These are phyloP conservation scores for Botrytis fabae DNA, from an alignment of 2,329 filamentous ascomycete genomes.

Conservation along the genomic window DNA sequence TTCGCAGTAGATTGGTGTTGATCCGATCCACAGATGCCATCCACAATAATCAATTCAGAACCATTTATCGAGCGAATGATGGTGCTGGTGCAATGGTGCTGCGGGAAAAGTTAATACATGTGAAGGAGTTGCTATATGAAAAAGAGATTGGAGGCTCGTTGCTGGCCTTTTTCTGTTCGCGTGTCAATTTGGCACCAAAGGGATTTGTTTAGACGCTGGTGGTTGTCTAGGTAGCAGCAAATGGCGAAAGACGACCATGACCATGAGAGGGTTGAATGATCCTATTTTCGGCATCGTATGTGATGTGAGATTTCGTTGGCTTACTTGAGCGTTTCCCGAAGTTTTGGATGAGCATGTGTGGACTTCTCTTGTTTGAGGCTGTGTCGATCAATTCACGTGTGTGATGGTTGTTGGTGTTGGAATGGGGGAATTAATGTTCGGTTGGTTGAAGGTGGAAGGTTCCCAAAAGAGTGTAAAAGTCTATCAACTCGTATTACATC, in stretches of 20 bases:
- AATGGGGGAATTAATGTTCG: background rate
- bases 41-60: background rate
- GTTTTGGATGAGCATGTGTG: background rate
- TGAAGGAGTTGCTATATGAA: constrained; percentile 2
- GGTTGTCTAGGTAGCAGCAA: constrained; percentile 6
- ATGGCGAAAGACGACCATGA: background rate
- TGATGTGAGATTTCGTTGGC: background rate
- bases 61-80: background rate
- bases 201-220: background rate
- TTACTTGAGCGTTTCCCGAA: background rate
- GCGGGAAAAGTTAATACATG: background rate
- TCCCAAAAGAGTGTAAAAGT: background rate
- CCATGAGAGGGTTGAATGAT: background rate
- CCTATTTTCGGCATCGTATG: constrained; percentile 1
- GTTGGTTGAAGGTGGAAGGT: background rate
- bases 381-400: background rate
- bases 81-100: background rate
- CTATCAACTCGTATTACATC: constrained; percentile 4
- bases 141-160: constrained; percentile 7
- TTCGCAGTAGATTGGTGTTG: background rate
- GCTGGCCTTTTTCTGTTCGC: background rate
- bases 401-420: background rate
- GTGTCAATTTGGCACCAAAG: background rate
- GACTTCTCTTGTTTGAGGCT: background rate
- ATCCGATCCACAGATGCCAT: background rate